Evolutionary conservation across 2,329 filamentous ascomycete species (phyloP), one percentile per base, ranked within the genome.

Genomic region (Aspergillus sp.): DNA sequence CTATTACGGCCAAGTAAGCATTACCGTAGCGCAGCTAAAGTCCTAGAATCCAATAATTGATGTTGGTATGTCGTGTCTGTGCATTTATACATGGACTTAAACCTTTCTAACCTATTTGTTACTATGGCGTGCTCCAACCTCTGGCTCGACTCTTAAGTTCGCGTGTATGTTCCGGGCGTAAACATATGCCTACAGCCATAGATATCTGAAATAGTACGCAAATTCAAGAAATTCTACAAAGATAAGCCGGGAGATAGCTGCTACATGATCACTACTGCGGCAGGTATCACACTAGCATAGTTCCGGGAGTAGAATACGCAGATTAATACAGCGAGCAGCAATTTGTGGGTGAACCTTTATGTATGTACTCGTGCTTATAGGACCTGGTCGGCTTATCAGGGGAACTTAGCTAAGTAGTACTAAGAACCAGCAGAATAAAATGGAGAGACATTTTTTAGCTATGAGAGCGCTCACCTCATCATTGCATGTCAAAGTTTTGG

Each of bases 221-320:
- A 54, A 50, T 60, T 4, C 6, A 22, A 22, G 20, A 22, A 4
- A 57, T 60, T 55, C 50, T 48, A 57, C 48, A 44, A 51, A 30
- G 53, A 54, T 4, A 36, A 43, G 17, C 45, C 50, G 13, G 57
- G 57, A 30, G 57, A 59, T 11, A 45, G 36, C 19, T 59, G 57
- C 46, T 51, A 48, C 19, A 30, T 47, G 9, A 58, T 59, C 45
- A 35, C 54, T 9, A 44, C 46, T 1, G 50, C 40, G 1, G 48
- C 51, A 10, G 50, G 52, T 33, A 59, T 59, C 47, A 57, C 54
- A 11, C 46, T 53, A 3, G 47, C 45, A 3, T 49, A 59, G 40
- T 57, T 59, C 26, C 46, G 49, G 22, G n/a, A 17, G 17, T 58
- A 55, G 57, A 59, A 59, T 35, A 49, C 55, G 5, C 13, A 40